Evolutionary conservation across 345 rosid genomes (phyloP), one percentile per base, ranked within the genome.

Genomic region (Rhodamnia rubescens): DNA sequence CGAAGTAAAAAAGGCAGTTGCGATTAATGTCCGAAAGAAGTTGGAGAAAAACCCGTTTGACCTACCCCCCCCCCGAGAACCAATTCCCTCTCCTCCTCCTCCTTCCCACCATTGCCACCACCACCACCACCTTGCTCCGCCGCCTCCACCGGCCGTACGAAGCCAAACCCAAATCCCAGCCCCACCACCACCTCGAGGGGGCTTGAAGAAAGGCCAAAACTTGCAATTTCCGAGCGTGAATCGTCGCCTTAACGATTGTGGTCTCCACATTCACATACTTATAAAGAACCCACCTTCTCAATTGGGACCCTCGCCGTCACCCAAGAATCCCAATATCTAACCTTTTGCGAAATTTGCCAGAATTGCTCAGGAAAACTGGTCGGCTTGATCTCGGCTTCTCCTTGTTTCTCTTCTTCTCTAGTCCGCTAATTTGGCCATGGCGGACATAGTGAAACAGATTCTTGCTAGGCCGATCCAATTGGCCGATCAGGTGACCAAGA

Each of bases 381-480:
- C 26, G 42, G 57, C 11, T 14, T 11, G 52, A 22, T 83, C 61
- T 83, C n/a, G 85, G 85, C 49, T 56, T 16, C 26, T 27, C 83
- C 51, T 6, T 29, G 24, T 51, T 14, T 8, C 11, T 18, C 78
- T 64, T 32, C 78, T 64, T 51, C 88, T 88, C 56, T 50, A 55
- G 91, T 88, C 93, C 89, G 92, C 93, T 90, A 84, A 47, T 69
- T 40, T 32, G 88, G 85, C 89, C 87, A 94, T 93, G 98, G 94
- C 94, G 90, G 98, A 92, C 91, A 89, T 94, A 75, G 97, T 92
- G 83, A 93, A 92, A 85, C 94, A 94, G 84, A 91, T 93, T 87
- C 86, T 96, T 74, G 92, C 92, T 3, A 86, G 94, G 90, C 94
- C 96, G 10, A 94, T 95, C 50, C 98, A 93, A 85, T 84, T 93